Base-by-base conservation (phyloP, 768 basidiomycete genomes). In the Podaxis sp. region DNA sequence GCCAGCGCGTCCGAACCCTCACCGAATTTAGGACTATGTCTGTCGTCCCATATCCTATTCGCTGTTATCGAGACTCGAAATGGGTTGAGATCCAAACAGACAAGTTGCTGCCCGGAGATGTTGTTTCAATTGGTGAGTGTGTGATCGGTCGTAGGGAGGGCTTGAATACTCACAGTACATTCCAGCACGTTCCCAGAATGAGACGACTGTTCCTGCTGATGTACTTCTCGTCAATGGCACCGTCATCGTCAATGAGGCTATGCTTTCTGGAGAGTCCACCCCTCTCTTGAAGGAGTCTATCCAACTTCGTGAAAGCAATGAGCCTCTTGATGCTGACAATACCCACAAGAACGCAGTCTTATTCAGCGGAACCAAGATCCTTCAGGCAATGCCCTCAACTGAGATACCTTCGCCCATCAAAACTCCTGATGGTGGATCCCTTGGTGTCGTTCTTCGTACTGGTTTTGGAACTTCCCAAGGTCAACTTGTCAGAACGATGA, bases 391-490 rank as follows among this genome's bases (percentile, higher is more conserved):
- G 50, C 76, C 80, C 59, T 79, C 63, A 75, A 75, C 69, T 36
- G 79, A 80, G 51, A 69, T 80, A 4, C 67, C 70, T 6, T 72
- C 77, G 7, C 78, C 80, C 46, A 78, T 86, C 55, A 81, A 84
- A 58, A 92, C 95, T 0, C 96, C 96, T 3, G 94, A 99, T 70
- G 88, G 86, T 19, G 96, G 96, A 46, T 96, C 94, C 73, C 86
- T 97, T 7, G 96, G 94, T 8, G 80, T 95, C 49, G 95, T 98
- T 12, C 82, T 98, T 46, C 88, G 94, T 59, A 98, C 97, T 12
- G 96, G 97, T 1, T 99, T 98, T 70, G 97, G 97, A 8, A 99
- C 97, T 9, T 88, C 94, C 0, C 97, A 99, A 73, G 97, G 97
- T 41, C 94, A 96, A 75, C 87, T 99, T 37, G 96, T 99, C 36